phyloP scores from a whole-genome alignment of 139 green algal genomes.

The Edaphochlamys debaryana region DNA sequence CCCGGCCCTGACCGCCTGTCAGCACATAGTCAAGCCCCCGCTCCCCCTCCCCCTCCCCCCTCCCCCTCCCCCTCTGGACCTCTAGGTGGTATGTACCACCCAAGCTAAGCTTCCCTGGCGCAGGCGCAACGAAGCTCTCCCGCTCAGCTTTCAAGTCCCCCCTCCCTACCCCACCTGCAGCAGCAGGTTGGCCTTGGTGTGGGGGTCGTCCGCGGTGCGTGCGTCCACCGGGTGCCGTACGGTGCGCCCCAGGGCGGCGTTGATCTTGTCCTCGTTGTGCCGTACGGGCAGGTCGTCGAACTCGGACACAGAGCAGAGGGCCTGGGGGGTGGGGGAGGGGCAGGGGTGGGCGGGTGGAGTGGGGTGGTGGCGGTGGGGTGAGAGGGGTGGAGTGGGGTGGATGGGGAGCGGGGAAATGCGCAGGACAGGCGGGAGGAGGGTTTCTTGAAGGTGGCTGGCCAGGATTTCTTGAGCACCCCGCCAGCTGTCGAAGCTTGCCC shows the following conservation, averaged over 20 bases:
- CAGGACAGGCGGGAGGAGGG: neutral
- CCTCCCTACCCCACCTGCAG: slow-evolving; percentile 65
- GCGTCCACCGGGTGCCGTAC: slow-evolving; percentile 62
- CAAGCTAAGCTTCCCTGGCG: no score
- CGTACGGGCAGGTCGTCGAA: slow-evolving; percentile 97
- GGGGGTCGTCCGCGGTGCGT: slow-evolving; percentile 85
- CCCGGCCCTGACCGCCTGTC: no score
- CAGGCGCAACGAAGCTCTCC: no score
- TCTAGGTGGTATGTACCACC: no score
- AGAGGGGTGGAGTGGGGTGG: neutral
- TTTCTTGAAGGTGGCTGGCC: no score
- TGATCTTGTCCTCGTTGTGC: slow-evolving; percentile 98
- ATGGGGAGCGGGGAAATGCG: neutral
- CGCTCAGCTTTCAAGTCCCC: neutral
- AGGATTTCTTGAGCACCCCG: no score
- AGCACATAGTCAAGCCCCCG: no score
- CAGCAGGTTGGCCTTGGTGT: slow-evolving; percentile 96
- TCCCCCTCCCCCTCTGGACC: no score
- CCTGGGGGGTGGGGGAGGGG: slow-evolving; percentile 24
- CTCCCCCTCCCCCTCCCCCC: no score
- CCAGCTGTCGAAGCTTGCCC: no score
- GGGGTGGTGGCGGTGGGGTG: no score
- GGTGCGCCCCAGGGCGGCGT: slow-evolving; percentile 54
- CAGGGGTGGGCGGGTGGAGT: neutral
- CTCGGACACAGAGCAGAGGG: slow-evolving; percentile 85